Conservation (phyloP, 2,329 filamentous ascomycete species). For the Nothophaeocryptopus gaeumannii region DNA sequence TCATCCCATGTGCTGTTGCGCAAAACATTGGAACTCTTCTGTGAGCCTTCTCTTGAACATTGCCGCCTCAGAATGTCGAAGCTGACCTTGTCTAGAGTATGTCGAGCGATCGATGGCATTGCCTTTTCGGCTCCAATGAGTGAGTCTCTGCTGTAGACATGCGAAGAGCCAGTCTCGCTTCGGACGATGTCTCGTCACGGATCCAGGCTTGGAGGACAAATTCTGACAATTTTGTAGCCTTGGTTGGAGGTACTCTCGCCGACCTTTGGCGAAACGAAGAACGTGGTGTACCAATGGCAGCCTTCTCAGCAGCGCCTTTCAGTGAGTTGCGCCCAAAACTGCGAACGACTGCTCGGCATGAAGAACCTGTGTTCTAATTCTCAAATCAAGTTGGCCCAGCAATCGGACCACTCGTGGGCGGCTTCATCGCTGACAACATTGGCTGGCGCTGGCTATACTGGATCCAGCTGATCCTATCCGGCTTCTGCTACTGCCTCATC, state of each 20-base stretch:
- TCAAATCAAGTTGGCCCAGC: conserved; percentile 12
- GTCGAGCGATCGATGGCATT: conserved; percentile 54
- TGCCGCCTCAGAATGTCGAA: no score
- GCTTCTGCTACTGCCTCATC: conserved; percentile 69
- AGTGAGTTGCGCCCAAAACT: background rate
- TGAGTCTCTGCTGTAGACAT: no score
- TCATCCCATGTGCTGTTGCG: conserved; percentile 57
- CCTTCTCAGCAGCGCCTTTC: conserved; percentile 33
- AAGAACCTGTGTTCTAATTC: background rate
- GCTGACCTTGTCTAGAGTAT: conserved; percentile 32
- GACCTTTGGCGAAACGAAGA: conserved; percentile 32
- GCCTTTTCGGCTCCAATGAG: conserved; percentile 51
- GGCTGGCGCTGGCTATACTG: conserved; percentile 62
- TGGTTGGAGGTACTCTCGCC: conserved; percentile 42
- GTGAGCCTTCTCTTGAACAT: background rate
- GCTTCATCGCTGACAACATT: conserved; percentile 65
- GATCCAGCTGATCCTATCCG: conserved; percentile 76
- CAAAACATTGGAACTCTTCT: conserved; percentile 56
- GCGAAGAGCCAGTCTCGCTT: no score
- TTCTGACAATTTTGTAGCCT: background rate
- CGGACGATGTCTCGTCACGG: no score
- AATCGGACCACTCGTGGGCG: conserved; percentile 61
- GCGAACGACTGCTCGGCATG: background rate
- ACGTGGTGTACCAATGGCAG: conserved; percentile 32
- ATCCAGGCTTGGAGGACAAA: no score